Conservation (phyloP, 2,329 filamentous ascomycete genomes). For the Alternaria burnsii region DNA sequence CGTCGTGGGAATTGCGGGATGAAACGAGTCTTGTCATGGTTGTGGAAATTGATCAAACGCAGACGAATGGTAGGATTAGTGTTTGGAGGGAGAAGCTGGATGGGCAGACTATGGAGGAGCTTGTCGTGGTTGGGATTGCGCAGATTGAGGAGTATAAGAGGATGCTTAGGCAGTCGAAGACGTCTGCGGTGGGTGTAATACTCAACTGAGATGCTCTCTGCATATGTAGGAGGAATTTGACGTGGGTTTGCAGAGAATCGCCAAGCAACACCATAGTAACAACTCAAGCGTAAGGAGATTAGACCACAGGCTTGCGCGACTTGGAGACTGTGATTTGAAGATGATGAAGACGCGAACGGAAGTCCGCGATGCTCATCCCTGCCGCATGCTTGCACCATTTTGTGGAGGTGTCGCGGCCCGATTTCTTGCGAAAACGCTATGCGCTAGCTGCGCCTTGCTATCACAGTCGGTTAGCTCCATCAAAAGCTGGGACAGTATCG, state of each 20-base stretch:
- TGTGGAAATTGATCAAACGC: background rate
- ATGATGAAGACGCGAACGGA: background rate
- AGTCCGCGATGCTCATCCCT: background rate
- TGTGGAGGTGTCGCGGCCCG: background rate
- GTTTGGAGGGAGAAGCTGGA: background rate
- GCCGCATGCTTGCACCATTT: background rate
- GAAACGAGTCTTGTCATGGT: background rate
- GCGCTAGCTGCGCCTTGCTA: background rate
- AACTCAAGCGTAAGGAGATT: too few relatives aligned
- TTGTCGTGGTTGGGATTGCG: background rate
- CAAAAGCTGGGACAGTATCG: background rate
- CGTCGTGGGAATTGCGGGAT: background rate
- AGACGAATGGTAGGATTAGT: background rate
- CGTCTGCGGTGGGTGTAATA: background rate
- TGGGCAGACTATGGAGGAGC: background rate
- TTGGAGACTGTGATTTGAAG: too few relatives aligned
- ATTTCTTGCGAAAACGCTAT: background rate
- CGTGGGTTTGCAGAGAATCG: fast-evolving
- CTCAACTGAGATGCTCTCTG: background rate
- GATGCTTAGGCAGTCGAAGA: background rate
- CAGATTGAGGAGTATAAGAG: background rate
- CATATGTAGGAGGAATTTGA: too few relatives aligned
- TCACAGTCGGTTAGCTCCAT: background rate
- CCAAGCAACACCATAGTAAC: too few relatives aligned
- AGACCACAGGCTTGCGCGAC: too few relatives aligned